Base-by-base conservation (phyloP, 345 rosid genomes). In the Zanthoxylum bungeanum region DNA sequence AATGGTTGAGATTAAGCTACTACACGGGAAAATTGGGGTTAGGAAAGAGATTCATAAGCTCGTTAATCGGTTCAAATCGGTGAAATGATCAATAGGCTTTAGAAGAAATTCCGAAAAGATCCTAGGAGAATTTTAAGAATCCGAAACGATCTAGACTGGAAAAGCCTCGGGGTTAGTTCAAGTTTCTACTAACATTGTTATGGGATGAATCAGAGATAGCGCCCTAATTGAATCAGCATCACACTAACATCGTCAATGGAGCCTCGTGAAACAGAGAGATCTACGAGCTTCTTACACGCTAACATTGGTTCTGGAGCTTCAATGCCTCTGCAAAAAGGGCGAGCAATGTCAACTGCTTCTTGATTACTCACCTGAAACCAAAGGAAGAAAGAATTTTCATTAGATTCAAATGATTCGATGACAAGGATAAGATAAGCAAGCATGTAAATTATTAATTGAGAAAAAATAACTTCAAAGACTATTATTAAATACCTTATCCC, bases 401-500 rank as follows among this genome's bases (percentile, higher is more conserved):
- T 49, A 66, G 36, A 60, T 47, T 42, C 7, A 2, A 17, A 0
- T n/a, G 8, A 12, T 56, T 19, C 22, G 31, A 31, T 33, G 49
- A 11, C 12, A 17, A 53, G 33, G 49, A 51, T 24, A 14, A n/a
- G 25, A 16, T n/a, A n/a, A 24, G 50, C 22, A 55, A 4, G 25
- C 37, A 52, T n/a, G n/a, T n/a, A 68, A 53, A 34, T 3, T 24
- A 14, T 10, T 47, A 21, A 11, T 27, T 8, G 28, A 14, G 11
- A 47, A 34, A n/a, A 16, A 74, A 44, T 10, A 44, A 19, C 10
- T 30, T 12, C 12, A 30, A 37, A 37, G 46, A 10, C n/a, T n/a
- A n/a, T n/a, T n/a, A n/a, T n/a, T n/a, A n/a, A 59, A 63, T 79
- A 93, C 98, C 97, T 86, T 94, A 51, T 92, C 93, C 98, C 98